Evolutionary conservation across 2,329 filamentous ascomycete genomes (phyloP).

Genomic region (Penicillium decumbens): DNA sequence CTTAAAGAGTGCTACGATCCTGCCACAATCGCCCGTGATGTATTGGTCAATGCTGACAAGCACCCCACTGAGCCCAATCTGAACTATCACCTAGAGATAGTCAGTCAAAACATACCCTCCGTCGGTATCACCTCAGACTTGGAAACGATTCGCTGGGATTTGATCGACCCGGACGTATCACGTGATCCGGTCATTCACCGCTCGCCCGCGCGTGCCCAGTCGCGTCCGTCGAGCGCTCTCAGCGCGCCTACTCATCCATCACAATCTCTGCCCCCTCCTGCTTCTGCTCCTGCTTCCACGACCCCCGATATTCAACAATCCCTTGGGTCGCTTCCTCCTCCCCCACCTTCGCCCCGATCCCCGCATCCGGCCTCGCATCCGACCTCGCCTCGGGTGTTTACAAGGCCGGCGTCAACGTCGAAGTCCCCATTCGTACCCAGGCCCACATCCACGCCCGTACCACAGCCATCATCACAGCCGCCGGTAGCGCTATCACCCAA

Average conservation of each 20-base stretch:
- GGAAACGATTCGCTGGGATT: conserved; percentile 57
- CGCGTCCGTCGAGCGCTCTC: background rate
- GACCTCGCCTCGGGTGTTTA: background rate
- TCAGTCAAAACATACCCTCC: conserved; percentile 41
- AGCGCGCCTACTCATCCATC: background rate
- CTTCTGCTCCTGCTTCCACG: background rate
- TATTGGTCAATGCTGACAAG: conserved; percentile 58
- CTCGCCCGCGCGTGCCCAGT: background rate
- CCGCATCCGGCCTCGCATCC: background rate
- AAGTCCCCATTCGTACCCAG: background rate
- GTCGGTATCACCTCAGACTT: conserved; percentile 50
- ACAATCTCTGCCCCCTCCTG: background rate
- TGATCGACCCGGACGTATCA: conserved; percentile 45
- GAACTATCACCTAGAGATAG: conserved; percentile 55
- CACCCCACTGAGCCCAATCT: conserved; percentile 54
- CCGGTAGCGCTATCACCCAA: background rate
- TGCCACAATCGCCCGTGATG: conserved; percentile 59
- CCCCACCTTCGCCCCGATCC: background rate
- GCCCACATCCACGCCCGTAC: background rate
- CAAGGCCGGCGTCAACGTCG: background rate
- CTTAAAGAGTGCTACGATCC: conserved; percentile 54
- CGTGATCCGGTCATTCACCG: conserved; percentile 1
- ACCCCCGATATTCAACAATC: background rate
- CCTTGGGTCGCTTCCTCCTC: background rate
- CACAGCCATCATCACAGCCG: background rate